These are phyloP conservation scores for Grigorovia transvaalensis DNA, from an alignment of 805 yeast species.

Conservation along the genomic window DNA sequence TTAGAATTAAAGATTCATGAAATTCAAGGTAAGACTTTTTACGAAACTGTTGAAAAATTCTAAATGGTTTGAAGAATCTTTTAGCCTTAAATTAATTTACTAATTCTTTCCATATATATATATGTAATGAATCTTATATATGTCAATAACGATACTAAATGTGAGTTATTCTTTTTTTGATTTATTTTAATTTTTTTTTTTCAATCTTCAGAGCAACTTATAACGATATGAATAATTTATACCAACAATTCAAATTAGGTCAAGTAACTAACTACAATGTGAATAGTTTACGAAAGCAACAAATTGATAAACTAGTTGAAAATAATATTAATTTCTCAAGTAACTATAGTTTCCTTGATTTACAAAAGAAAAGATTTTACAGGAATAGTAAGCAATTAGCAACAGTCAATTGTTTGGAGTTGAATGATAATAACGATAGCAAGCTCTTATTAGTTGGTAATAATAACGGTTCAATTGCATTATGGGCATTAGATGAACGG, in stretches of 20 bases:
- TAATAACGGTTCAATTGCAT: constrained; percentile 29
- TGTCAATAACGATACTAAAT: not conserved
- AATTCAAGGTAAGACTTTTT: constrained; percentile 60
- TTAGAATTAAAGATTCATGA: constrained; percentile 54
- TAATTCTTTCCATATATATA: not conserved
- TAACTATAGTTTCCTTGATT: not conserved
- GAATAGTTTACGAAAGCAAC: constrained; percentile 6
- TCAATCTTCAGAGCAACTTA: not conserved
- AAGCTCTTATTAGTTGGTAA: constrained; percentile 17
- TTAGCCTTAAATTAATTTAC: not conserved
- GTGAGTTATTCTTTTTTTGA: no score
- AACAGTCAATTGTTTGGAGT: constrained; percentile 1
- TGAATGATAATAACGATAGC: constrained; percentile 16
- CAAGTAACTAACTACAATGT: constrained; percentile 4
- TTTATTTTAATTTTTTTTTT: not conserved
- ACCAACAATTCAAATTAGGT: constrained; percentile 1
- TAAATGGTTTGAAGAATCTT: constrained; percentile 1
- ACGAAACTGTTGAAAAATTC: constrained; percentile 31
- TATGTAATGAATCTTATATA: not conserved
- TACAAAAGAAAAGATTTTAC: constrained; percentile 2
- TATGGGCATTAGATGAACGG: constrained; percentile 21
- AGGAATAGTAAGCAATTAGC: not conserved
- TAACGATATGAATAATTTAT: constrained; percentile 1
- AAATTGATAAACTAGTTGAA: constrained; percentile 17
- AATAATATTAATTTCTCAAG: not conserved